Evolutionary conservation across 2,329 filamentous ascomycete species (phyloP).

Genomic region (Diplodia mutila): DNA sequence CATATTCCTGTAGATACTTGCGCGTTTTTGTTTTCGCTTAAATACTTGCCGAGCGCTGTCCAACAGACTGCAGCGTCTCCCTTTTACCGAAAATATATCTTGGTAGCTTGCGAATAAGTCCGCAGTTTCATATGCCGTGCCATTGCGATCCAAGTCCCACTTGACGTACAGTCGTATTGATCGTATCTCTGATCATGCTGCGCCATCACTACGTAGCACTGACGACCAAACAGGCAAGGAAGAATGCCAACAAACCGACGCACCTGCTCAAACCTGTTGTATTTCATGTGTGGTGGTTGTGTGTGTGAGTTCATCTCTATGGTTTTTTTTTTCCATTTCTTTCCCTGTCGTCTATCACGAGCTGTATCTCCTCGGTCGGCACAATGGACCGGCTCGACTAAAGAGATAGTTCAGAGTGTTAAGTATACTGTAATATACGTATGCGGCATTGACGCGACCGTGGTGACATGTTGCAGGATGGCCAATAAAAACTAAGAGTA

Average conservation of each 20-base stretch:
- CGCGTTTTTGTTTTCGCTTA: background rate
- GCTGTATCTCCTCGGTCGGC: no score
- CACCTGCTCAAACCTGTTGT: no score
- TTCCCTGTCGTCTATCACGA: no score
- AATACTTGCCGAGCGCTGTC: background rate
- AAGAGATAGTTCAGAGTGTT: no score
- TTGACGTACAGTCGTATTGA: background rate
- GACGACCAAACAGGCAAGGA: no score
- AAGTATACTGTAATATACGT: no score
- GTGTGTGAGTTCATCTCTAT: background rate
- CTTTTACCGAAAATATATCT: background rate
- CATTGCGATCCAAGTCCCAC: background rate
- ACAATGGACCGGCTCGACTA: no score
- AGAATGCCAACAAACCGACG: no score
- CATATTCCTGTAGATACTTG: conserved; percentile 20
- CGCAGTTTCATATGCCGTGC: background rate
- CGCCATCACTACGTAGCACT: no score
- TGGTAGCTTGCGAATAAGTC: conserved; percentile 13
- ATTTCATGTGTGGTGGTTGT: no score
- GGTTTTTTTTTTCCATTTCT: background rate
- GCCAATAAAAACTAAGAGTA: no score
- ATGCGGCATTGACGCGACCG: no score
- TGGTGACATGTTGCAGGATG: background rate
- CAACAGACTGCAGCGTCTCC: background rate
- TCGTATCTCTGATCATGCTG: background rate